A percentile compares a stretch with the other conserved stretches of the same genome.
Evolutionary conservation across 2,329 filamentous ascomycete species (phyloP).

Genomic region (Berkeleyomyces basicola): DNA sequence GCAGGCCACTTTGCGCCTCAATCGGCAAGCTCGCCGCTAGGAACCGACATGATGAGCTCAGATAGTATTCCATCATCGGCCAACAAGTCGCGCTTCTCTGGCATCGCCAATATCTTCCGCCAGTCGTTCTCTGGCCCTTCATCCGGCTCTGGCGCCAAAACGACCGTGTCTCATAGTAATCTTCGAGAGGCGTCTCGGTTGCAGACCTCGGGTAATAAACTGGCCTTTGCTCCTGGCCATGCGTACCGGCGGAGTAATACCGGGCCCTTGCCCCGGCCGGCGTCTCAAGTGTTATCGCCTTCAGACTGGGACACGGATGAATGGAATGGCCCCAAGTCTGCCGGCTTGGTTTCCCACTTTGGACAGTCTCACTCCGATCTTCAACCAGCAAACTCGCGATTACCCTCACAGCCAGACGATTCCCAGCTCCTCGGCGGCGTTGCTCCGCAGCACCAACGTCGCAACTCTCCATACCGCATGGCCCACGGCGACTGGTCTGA

Average conservation of each 20-base stretch:
- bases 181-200: constrained; percentile 1
- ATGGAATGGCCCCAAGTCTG: not conserved
- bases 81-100: constrained; percentile 8
- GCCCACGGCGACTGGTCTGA: constrained; percentile 1
- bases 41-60: constrained; percentile 8
- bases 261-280: constrained; percentile 2
- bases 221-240: not conserved
- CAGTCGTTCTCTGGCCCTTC: not conserved
- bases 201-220: not conserved
- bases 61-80: constrained; percentile 1
- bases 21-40: constrained; percentile 7
- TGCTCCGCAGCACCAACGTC: not conserved
- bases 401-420: not conserved
- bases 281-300: not conserved
- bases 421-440: not conserved
- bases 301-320: constrained; percentile 8
- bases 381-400: not conserved
- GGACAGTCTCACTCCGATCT: not conserved
- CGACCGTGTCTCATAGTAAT: not conserved
- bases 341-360: not conserved
- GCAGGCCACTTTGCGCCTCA: not conserved
- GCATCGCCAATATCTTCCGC: constrained; percentile 4
- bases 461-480: constrained; percentile 5
- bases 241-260: not conserved
- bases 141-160: not conserved